Evolutionary conservation across 441 rosid species (phyloP).

Genomic region (Populus trichocarpa): DNA sequence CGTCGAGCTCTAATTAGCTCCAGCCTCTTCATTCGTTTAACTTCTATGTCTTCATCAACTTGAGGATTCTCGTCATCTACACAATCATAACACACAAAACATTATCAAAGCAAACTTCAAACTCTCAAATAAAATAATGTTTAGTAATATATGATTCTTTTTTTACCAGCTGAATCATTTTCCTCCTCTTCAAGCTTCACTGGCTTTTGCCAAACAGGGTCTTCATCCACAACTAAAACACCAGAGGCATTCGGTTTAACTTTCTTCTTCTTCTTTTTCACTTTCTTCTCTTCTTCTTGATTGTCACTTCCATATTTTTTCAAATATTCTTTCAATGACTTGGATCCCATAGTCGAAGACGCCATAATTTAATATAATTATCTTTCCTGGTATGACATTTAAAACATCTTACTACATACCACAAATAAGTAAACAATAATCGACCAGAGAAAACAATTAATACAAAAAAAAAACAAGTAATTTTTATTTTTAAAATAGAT

Average conservation of each 20-base stretch:
- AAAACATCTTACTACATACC: too few relatives aligned
- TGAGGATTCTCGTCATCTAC: constrained; percentile 62
- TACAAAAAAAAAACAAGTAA: neutral
- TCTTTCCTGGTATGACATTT: neutral
- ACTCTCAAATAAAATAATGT: neutral
- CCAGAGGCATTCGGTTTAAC: constrained; percentile 38
- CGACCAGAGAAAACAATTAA: too few relatives aligned
- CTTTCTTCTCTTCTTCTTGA: constrained; percentile 51
- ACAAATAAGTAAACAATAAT: too few relatives aligned
- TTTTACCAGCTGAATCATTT: constrained; percentile 61
- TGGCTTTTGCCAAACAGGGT: constrained; percentile 89
- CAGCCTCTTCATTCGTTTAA: constrained; percentile 76
- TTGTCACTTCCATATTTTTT: constrained; percentile 55
- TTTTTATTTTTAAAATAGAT: too few relatives aligned
- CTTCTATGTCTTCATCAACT: constrained; percentile 89
- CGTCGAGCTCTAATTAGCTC: constrained; percentile 64
- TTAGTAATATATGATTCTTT: neutral
- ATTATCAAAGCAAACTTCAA: neutral
- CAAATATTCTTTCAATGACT: constrained; percentile 71
- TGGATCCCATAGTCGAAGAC: neutral
- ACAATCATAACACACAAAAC: too few relatives aligned
- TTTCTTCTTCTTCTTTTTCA: constrained; percentile 35
- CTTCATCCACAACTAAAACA: constrained; percentile 77
- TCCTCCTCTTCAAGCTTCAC: constrained; percentile 52
- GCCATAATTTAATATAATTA: neutral